phyloP scores from a whole-genome alignment of 108 stramenopile genomes.

The Ochromonas danica region DNA sequence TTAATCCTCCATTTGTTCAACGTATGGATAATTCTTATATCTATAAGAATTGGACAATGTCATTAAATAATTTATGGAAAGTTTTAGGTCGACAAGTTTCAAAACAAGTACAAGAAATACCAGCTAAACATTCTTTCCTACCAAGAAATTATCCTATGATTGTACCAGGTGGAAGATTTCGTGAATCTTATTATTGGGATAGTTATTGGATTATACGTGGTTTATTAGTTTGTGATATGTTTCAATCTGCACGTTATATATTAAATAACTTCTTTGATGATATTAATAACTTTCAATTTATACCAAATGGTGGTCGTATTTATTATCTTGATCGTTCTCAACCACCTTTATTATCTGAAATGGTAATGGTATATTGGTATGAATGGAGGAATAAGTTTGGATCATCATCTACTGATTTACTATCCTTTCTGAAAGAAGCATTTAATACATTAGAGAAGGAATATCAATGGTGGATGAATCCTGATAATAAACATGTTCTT shows the following conservation, averaged over 20 bases:
- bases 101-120: background rate
- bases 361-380: background rate
- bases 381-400: background rate
- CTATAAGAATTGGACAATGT: background rate
- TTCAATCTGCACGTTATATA: constrained; percentile 41
- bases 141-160: background rate
- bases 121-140: background rate
- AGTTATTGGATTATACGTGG: constrained; percentile 54
- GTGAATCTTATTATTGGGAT: constrained; percentile 63
- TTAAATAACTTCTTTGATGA: constrained; percentile 49
- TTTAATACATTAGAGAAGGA: constrained; percentile 36
- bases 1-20: background rate
- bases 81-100: background rate
- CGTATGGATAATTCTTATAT: background rate
- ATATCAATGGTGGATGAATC: constrained; percentile 53
- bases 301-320: constrained; percentile 57
- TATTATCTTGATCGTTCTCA: constrained; percentile 54
- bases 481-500: constrained; percentile 2
- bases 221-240: constrained; percentile 50
- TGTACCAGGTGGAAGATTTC: constrained; percentile 49
- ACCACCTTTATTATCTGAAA: constrained; percentile 3
- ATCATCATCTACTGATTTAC: constrained; percentile 46
- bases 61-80: background rate
- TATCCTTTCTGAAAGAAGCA: background rate
- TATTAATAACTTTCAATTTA: constrained; percentile 43